Evolutionary conservation across 1,284 basidiomycete species (phyloP).

Genomic region (Inonotus hispidus): DNA sequence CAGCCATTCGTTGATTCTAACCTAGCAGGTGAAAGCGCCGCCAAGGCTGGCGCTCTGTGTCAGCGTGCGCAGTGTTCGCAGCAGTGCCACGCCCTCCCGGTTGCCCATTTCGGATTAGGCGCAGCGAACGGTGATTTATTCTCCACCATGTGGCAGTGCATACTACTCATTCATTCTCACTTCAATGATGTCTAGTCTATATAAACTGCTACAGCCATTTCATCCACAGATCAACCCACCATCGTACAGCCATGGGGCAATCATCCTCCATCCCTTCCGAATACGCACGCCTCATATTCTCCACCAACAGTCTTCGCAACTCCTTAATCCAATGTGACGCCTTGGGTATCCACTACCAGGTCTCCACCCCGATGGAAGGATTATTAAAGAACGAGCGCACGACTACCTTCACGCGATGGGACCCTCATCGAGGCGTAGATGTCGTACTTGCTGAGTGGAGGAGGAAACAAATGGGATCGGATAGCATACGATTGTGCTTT

Average conservation of each 20-base stretch:
- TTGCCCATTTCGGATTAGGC: no score
- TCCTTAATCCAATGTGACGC: not conserved
- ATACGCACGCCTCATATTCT: conserved; percentile 1
- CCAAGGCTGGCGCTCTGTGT: no score
- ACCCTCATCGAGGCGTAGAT: not conserved
- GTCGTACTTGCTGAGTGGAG: conserved; percentile 4
- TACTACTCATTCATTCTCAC: no score
- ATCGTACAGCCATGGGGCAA: not conserved
- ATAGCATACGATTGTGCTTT: not conserved
- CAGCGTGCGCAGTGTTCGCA: no score
- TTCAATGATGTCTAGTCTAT: no score
- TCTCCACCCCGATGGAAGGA: not conserved
- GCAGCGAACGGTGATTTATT: no score
- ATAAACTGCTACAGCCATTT: not conserved
- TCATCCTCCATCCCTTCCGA: not conserved
- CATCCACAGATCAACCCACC: not conserved
- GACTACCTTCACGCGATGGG: not conserved
- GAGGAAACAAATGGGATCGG: not conserved
- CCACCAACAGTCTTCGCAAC: conserved; percentile 1
- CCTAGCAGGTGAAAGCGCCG: no score
- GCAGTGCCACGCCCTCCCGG: no score
- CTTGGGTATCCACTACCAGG: conserved; percentile 2
- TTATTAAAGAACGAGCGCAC: not conserved
- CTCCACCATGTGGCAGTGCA: no score
- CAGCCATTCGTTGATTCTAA: no score